A percentile compares a stretch with the other conserved stretches of the same genome.
These are phyloP conservation scores for Xylaria sp. DNA, from an alignment of 2,329 filamentous ascomycete species.

Conservation along the genomic window DNA sequence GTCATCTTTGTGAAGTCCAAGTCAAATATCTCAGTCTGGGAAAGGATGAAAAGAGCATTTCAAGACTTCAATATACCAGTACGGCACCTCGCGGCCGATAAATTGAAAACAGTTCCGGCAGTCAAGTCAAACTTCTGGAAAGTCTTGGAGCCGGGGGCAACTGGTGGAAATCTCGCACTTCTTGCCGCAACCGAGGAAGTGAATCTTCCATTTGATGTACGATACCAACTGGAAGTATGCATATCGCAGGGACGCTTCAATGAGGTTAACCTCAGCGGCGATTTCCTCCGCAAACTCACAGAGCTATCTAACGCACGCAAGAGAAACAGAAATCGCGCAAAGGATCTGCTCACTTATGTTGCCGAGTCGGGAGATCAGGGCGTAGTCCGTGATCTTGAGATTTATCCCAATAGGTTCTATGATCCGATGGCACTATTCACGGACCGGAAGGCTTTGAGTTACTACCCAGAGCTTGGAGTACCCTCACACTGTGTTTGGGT, in stretches of 20 bases:
- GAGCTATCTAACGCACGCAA: constrained; percentile 50
- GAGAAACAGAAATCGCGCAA: constrained; percentile 59
- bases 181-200: constrained; percentile 52
- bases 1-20: constrained; percentile 53
- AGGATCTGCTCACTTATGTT: constrained; percentile 77
- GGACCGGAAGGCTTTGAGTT: constrained; percentile 59
- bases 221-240: constrained; percentile 93
- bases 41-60: constrained; percentile 63
- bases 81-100: constrained; percentile 46
- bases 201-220: constrained; percentile 73
- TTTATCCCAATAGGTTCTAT: constrained; percentile 66
- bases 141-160: constrained; percentile 50
- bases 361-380: constrained; percentile 57
- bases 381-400: constrained; percentile 14
- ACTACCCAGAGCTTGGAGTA: constrained; percentile 61
- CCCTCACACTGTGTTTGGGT: constrained; percentile 79
- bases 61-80: constrained; percentile 77
- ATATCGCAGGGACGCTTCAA: constrained; percentile 81
- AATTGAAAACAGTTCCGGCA: constrained; percentile 55
- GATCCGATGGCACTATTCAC: constrained; percentile 79
- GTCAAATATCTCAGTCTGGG: constrained; percentile 49
- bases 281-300: constrained; percentile 73
- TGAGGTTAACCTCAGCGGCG: constrained; percentile 75
- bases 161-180: constrained; percentile 43
- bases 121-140: constrained; percentile 54